Percentiles rank a stretch among this genome's conserved stretches.
Conservation (phyloP, 768 basidiomycete genomes). For the Pulveroboletus sp. region DNA sequence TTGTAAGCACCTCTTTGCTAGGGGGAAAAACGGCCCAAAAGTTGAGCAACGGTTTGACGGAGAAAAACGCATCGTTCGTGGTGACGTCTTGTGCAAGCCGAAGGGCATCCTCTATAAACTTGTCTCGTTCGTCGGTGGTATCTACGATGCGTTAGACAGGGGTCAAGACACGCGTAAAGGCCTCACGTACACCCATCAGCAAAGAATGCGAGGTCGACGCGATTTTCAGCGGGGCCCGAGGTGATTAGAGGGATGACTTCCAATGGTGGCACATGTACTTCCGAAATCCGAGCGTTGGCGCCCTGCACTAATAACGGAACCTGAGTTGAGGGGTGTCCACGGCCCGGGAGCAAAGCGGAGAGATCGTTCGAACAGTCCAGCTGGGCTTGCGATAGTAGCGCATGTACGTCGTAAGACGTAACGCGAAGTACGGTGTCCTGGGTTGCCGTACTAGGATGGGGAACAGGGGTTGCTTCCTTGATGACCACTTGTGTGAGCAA, state of each 20-base stretch:
- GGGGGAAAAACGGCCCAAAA: constrained; percentile 81
- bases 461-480: constrained; percentile 11
- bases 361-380: constrained; percentile 25
- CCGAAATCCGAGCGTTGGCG: not conserved
- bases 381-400: constrained; percentile 19
- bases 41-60: constrained; percentile 72
- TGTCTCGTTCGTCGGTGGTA: constrained; percentile 49
- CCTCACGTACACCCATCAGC: constrained; percentile 66
- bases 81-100: constrained; percentile 70
- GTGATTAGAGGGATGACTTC: constrained; percentile 55
- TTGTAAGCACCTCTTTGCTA: constrained; percentile 56
- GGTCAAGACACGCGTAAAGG: not conserved
- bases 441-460: constrained; percentile 1
- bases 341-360: not conserved
- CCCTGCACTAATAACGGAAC: constrained; percentile 8
- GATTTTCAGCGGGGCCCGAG: constrained; percentile 62
- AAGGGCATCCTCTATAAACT: constrained; percentile 64
- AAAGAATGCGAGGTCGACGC: constrained; percentile 76
- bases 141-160: constrained; percentile 39
- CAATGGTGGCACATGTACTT: constrained; percentile 39
- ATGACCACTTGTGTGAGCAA: constrained; percentile 9
- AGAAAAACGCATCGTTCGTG: constrained; percentile 71
- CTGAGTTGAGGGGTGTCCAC: constrained; percentile 6
- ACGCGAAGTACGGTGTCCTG: constrained; percentile 14
- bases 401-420: constrained; percentile 17